These are phyloP conservation scores for Aethionema arabicum DNA, from an alignment of 345 rosid genomes.

Conservation along the genomic window DNA sequence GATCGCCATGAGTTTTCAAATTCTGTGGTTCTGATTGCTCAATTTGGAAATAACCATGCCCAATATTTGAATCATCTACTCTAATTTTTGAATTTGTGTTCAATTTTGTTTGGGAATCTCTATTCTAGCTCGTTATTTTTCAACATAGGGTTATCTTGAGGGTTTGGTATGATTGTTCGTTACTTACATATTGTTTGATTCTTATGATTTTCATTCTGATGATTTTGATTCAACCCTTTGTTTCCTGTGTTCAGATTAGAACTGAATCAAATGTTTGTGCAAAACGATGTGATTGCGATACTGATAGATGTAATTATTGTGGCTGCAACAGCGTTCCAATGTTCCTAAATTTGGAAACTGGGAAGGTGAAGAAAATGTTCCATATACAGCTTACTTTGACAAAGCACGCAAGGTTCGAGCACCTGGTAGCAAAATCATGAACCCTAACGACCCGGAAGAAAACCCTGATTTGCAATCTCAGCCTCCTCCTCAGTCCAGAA, in stretches of 20 bases:
- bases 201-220: too few species aligned
- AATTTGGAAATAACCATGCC: slow-evolving; percentile 1
- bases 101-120: slow-evolving; percentile 3
- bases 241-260: too few species aligned
- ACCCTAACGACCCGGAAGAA: slow-evolving; percentile 79
- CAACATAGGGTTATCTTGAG: not conserved
- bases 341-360: slow-evolving; percentile 92
- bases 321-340: slow-evolving; percentile 59
- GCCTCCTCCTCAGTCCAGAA: slow-evolving; percentile 46
- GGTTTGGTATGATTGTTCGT: too few species aligned
- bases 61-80: not conserved
- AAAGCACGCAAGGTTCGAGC: slow-evolving; percentile 72
- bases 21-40: slow-evolving; percentile 17
- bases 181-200: too few species aligned
- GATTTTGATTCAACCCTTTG: too few species aligned
- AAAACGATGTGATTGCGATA: too few species aligned
- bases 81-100: not conserved
- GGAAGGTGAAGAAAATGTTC: slow-evolving; percentile 76
- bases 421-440: slow-evolving; percentile 48
- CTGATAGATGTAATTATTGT: slow-evolving; percentile 26
- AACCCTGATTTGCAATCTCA: slow-evolving; percentile 46
- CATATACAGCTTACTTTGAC: slow-evolving; percentile 84
- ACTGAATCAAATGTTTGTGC: too few species aligned
- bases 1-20: not conserved
- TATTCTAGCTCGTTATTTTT: not conserved